Evolutionary conservation across 305 asterid genomes (phyloP), one percentile per base, ranked within the genome.

Genomic region (Ilex paraguariensis): DNA sequence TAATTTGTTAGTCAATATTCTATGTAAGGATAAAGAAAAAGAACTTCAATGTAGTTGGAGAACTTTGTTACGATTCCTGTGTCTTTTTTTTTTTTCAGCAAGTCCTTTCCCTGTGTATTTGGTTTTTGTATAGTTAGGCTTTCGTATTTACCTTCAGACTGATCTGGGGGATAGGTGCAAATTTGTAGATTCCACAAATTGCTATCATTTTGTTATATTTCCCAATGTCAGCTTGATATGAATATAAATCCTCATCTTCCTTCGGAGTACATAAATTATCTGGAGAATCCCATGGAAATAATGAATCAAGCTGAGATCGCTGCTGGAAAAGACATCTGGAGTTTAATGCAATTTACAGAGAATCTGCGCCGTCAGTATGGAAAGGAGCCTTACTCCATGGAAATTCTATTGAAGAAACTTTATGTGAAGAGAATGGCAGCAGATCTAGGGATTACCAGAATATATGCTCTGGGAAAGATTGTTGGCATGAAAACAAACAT

Each of bases 361-460:
- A 85, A 83, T 78, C 78, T 92, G 68, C 87, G 97, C 15, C 81
- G 87, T 58, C 97, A 85, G 54, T 81, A 89, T 75, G 98, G 98
- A 65, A 89, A 87, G 72, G 98, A 85, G 80, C 98, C 98, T 68
- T 87, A 76, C 80, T 83, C 98, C 59, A 92, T 92, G 98, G 98
- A 89, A 73, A 84, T 89, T 68, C 63, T 92, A 65, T 78, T 92
- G 83, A 92, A 89, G 86, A 92, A 92, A 81, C 95, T 92, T 21
- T 89, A 92, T 60, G 93, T 89, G 60, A 89, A 81, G 83, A 82
- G 98, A 81, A 92, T 92, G 98, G 87, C 97, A 53, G 95, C 97
- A 54, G 98, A 92, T 79, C 66, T 92, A 73, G 98, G 98, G 67
- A 92, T 92, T 67, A 73, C 73, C 54, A 76, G 77, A 65, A 82